These are phyloP conservation scores for Poa annua DNA, from an alignment of 176 grass and related monocot genomes.

Conservation along the genomic window DNA sequence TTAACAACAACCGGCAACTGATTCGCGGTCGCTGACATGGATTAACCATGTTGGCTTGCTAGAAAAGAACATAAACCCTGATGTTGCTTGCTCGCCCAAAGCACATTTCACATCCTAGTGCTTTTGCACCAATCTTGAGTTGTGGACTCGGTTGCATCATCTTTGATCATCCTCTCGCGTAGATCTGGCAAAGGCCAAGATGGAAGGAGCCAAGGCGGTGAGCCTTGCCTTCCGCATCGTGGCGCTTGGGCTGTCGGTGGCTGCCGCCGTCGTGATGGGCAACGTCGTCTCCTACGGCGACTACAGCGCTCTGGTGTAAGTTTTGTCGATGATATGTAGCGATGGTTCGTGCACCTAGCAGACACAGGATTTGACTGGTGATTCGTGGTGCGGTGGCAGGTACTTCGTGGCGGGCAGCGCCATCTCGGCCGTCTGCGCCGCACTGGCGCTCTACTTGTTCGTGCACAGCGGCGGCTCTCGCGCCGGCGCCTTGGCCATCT, in stretches of 20 bases:
- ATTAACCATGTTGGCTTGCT: background rate
- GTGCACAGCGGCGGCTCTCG: background rate
- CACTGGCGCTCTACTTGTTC: slow-evolving; percentile 39
- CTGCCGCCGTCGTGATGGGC: slow-evolving; percentile 50
- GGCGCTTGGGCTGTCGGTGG: slow-evolving; percentile 29
- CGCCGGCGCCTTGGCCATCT: background rate
- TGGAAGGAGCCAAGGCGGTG: background rate
- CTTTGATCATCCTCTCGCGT: background rate
- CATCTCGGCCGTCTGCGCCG: slow-evolving; percentile 37
- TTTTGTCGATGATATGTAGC: background rate
- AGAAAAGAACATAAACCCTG: background rate
- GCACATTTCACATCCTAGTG: background rate
- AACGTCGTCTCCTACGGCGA: slow-evolving; percentile 18
- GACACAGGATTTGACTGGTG: background rate
- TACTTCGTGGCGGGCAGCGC: slow-evolving; percentile 46
- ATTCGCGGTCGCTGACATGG: background rate
- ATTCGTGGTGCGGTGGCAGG: background rate
- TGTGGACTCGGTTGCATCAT: slow-evolving; percentile 2
- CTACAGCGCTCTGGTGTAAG: slow-evolving; percentile 47
- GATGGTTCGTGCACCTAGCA: background rate
- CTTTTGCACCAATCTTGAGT: background rate
- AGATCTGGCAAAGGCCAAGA: background rate
- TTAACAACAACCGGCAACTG: background rate
- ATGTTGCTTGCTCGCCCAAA: background rate
- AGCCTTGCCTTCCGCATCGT: slow-evolving; percentile 41